phyloP scores from a whole-genome alignment of 164 flowering plant genomes.

The Platanus orientalis region DNA sequence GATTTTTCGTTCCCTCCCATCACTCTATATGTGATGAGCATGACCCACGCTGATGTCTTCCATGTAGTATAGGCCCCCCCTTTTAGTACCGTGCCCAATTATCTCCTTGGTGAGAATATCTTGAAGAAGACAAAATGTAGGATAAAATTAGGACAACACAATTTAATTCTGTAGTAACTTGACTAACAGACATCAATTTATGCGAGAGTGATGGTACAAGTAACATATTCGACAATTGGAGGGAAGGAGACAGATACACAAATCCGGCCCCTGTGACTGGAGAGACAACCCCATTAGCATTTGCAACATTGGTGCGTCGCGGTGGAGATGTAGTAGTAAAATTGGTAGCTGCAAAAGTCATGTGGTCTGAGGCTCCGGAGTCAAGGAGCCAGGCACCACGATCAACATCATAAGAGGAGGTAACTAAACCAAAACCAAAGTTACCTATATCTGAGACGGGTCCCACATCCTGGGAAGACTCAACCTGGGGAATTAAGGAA shows the following conservation, averaged over 20 bases:
- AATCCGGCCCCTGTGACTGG: constrained; percentile 1
- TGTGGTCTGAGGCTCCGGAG: constrained; percentile 4
- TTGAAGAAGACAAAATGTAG: too few relatives aligned
- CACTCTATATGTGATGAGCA: not conserved
- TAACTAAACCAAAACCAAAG: not conserved
- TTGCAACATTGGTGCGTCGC: not conserved
- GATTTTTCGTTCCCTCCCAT: not conserved
- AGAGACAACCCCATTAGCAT: not conserved
- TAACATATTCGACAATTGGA: not conserved
- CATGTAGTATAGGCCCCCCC: constrained; percentile 7
- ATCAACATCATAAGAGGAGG: not conserved
- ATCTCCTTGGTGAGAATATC: too few relatives aligned
- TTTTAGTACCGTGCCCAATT: too few relatives aligned
- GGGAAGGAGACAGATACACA: not conserved
- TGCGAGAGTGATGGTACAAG: constrained; percentile 3
- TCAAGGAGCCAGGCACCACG: not conserved
- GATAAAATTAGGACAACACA: constrained; percentile 4
- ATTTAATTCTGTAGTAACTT: too few relatives aligned
- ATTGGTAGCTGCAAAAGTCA: not conserved
- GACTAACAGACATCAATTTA: constrained; percentile 8
- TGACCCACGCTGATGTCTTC: constrained; percentile 3
- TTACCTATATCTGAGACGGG: not conserved
- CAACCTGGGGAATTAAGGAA: too few relatives aligned
- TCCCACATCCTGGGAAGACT: too few relatives aligned
- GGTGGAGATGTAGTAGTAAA: not conserved